Conservation (phyloP, 257 asterid species). For the Jaltomata sinuosa region DNA sequence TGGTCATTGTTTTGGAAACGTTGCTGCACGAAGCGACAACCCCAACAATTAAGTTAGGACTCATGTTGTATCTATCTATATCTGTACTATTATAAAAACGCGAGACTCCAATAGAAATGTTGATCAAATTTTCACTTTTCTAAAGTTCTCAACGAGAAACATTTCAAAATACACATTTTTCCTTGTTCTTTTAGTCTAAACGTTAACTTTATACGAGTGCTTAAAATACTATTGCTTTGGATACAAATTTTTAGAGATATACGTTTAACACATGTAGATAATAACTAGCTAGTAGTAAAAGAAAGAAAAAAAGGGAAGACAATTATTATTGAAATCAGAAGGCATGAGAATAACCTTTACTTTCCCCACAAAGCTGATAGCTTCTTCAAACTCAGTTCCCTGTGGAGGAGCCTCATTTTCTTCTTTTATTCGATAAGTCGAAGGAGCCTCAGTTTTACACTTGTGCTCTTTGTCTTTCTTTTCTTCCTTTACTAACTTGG, state of each 20-base stretch:
- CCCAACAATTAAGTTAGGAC: background rate
- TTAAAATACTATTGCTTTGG: too few relatives aligned
- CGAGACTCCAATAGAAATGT: background rate
- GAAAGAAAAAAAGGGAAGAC: background rate
- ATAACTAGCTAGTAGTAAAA: too few relatives aligned
- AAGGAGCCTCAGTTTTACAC: conserved; percentile 48
- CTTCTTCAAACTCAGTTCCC: background rate
- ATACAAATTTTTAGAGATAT: too few relatives aligned
- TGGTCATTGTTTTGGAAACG: conserved; percentile 77
- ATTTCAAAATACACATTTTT: too few relatives aligned
- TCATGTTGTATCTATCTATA: background rate
- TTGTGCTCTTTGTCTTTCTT: conserved; percentile 67
- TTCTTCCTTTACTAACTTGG: conserved; percentile 48
- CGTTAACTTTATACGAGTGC: too few relatives aligned
- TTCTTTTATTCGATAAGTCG: too few relatives aligned
- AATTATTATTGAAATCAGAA: background rate
- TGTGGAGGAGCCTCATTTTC: background rate
- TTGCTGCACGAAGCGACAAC: conserved; percentile 42
- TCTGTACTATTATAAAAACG: background rate
- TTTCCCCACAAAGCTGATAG: background rate
- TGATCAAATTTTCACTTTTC: background rate
- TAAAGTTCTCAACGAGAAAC: too few relatives aligned
- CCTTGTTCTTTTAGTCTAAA: too few relatives aligned
- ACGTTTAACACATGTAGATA: too few relatives aligned
- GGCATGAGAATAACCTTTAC: background rate